A percentile compares a stretch with the other conserved stretches of the same genome.
These are phyloP conservation scores for Spizellomyces sp. DNA, from an alignment of 192 early-diverging fungal species.

Conservation along the genomic window DNA sequence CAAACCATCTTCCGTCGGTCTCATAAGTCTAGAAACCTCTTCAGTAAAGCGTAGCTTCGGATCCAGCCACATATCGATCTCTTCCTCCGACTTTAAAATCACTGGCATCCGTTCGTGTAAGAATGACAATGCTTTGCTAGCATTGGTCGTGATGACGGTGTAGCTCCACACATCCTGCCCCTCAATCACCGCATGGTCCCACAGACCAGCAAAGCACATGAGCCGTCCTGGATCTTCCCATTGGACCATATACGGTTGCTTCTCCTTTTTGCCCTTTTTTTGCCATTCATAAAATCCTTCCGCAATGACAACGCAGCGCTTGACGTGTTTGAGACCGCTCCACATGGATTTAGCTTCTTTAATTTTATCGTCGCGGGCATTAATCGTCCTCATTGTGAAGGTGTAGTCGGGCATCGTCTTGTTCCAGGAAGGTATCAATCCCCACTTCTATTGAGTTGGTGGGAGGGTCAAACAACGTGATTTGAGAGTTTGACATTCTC, in stretches of 20 bases:
- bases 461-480: neutral
- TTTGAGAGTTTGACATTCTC: neutral
- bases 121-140: constrained; percentile 46
- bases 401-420: constrained; percentile 25
- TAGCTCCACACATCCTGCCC: constrained; percentile 48
- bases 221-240: constrained; percentile 21
- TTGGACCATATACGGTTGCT: constrained; percentile 35
- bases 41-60: constrained; percentile 28
- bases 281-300: constrained; percentile 54
- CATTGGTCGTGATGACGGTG: constrained; percentile 51
- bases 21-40: constrained; percentile 31
- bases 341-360: constrained; percentile 32
- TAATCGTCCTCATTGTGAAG: constrained; percentile 35
- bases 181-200: constrained; percentile 42
- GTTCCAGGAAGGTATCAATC: constrained; percentile 35
- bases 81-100: constrained; percentile 35
- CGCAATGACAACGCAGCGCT: constrained; percentile 46
- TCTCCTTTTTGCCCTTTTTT: constrained; percentile 24
- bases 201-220: constrained; percentile 41
- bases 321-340: constrained; percentile 29
- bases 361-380: constrained; percentile 49
- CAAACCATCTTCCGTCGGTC: constrained; percentile 32
- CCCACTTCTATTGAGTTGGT: constrained; percentile 27
- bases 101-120: constrained; percentile 57
- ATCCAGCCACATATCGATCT: constrained; percentile 42